A percentile compares a stretch with the other conserved stretches of the same genome.
phyloP scores from a whole-genome alignment of 305 asterid genomes.

The Fraxinus paxiana region DNA sequence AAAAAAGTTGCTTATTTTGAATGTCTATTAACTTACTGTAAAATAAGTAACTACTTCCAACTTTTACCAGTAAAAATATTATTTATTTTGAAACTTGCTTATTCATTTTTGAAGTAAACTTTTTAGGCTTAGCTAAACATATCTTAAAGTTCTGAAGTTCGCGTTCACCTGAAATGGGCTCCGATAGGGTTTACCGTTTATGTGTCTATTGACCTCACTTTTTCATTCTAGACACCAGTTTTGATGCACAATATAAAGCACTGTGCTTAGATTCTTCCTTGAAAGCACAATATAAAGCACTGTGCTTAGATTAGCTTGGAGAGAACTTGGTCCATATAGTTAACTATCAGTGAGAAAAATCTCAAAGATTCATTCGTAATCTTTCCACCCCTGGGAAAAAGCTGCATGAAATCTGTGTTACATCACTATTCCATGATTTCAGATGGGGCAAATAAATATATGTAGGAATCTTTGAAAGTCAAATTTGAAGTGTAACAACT shows the following conservation, averaged over 20 bases:
- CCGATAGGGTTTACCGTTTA: background rate
- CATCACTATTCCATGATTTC: slow-evolving; percentile 32
- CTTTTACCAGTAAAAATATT: background rate
- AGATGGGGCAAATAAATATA: slow-evolving; percentile 20
- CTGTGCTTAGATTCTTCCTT: slow-evolving; percentile 60
- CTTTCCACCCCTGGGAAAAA: slow-evolving; percentile 99
- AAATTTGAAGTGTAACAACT: background rate
- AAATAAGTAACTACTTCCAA: background rate
- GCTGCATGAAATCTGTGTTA: slow-evolving; percentile 78
- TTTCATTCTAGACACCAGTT: slow-evolving; percentile 12
- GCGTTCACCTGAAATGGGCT: background rate
- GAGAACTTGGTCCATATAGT: slow-evolving; percentile 73
- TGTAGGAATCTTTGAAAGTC: background rate
- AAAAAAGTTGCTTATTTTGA: background rate
- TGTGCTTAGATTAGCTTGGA: slow-evolving; percentile 47
- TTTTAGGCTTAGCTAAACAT: background rate
- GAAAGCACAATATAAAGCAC: slow-evolving; percentile 67
- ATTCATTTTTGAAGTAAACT: background rate
- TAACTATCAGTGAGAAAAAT: slow-evolving; percentile 80
- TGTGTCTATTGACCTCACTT: background rate
- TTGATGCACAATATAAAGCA: slow-evolving; percentile 29
- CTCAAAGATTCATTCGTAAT: slow-evolving; percentile 62
- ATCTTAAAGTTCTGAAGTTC: background rate
- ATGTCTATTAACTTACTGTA: background rate
- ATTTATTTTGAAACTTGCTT: background rate